Evolutionary conservation across 805 yeast genomes (phyloP).

Genomic region (Candida yuanshanica): DNA sequence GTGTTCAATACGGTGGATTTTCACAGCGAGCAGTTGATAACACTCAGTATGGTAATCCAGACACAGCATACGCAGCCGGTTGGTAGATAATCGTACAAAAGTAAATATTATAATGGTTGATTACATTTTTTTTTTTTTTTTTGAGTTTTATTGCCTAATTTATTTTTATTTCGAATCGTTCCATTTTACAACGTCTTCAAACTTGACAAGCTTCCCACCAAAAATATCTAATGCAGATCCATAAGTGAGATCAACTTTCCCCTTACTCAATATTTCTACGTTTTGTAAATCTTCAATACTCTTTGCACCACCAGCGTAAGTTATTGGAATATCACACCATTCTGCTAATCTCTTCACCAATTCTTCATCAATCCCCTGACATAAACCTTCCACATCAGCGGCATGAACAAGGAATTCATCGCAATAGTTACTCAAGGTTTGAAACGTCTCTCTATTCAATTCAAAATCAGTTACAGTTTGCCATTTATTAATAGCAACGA

Average conservation of each 20-base stretch:
- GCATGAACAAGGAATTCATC: constrained; percentile 92
- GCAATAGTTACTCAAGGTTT: constrained; percentile 55
- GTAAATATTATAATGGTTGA: too few species aligned
- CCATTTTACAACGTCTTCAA: constrained; percentile 74
- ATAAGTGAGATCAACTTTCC: constrained; percentile 84
- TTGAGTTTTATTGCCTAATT: constrained; percentile 10
- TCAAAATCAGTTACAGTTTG: constrained; percentile 73
- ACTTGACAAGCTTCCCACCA: constrained; percentile 81
- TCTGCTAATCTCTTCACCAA: constrained; percentile 66
- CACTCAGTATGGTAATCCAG: constrained; percentile 4
- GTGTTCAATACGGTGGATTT: constrained; percentile 25
- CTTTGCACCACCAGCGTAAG: constrained; percentile 97
- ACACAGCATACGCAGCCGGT: neutral
- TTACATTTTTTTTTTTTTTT: too few species aligned
- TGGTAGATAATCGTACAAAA: too few species aligned
- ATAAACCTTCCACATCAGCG: constrained; percentile 97
- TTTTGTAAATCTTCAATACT: constrained; percentile 58
- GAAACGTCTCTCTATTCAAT: constrained; percentile 49
- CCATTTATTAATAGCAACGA: constrained; percentile 98
- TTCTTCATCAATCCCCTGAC: constrained; percentile 84
- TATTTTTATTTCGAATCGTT: too few species aligned
- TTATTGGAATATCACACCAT: constrained; percentile 78
- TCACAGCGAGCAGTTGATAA: constrained; percentile 12
- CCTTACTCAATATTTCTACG: constrained; percentile 64
- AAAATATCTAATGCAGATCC: constrained; percentile 94